Evolutionary conservation across 306 rosid genomes (phyloP), one percentile per base, ranked within the genome.

Genomic region (Coriaria nepalensis): DNA sequence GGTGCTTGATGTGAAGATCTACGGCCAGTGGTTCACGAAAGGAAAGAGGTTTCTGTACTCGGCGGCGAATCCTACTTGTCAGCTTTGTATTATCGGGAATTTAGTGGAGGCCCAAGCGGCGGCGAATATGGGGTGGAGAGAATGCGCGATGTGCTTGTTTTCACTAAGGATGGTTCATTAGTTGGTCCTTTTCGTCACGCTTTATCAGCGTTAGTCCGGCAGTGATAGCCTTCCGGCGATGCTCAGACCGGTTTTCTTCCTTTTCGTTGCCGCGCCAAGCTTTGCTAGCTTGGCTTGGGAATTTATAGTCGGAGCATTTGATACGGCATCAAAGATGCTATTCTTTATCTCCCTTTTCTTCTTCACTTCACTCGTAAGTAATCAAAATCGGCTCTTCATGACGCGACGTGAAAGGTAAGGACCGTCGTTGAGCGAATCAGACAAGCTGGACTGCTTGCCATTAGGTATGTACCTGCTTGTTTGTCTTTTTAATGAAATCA

Each of bases 11-110:
- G 66, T 52, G 15, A 61, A 61, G 39, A 43, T 61, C 7, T 52
- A 61, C 10, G 53, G 66, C 0, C 59, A 52, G 7, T 61, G 66
- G 59, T 52, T 52, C 46, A 61, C 66, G 2, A 52, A 37, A 29
- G 66, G 59, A 8, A 61, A 54, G 35, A 35, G 9, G 46, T 61
- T 61, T 8, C 10, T 61, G 11, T 9, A 33, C 10, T 36, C 33
- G 9, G 41, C 32, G 45, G 59, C 66, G 8, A 61, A 61, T 52
- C 59, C 66, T 20, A 61, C 66, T 6, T 51, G 59, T 52, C 66
- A 61, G 39, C 35, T 61, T n/a, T 35, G 42, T 6, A 59, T 52
- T 13, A 52, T 61, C 6, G 59, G 66, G 7, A 61, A 61, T 40
- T 52, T 61, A 53, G 47, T 61, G 0, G 59, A 53, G 6, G 66